phyloP scores from a whole-genome alignment of 257 asterid species.

The Mentha longifolia region DNA sequence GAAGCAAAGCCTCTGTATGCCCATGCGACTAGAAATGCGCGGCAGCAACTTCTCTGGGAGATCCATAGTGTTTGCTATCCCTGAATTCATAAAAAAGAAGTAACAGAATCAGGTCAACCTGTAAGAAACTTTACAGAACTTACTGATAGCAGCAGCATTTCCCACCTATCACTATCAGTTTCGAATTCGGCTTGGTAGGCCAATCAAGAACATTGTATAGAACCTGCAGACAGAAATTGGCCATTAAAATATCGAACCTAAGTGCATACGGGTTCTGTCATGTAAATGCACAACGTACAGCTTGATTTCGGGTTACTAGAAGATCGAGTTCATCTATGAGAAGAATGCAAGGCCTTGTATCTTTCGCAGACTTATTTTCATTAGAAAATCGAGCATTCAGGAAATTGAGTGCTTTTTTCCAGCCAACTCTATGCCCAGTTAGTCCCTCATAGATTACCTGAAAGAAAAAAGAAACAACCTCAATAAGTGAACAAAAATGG shows the following conservation, averaged over 20 bases:
- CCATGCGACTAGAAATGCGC: conserved; percentile 98
- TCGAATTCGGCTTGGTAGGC: conserved; percentile 93
- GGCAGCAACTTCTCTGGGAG: conserved; percentile 99
- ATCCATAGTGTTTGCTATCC: conserved; percentile 99
- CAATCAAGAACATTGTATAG: conserved; percentile 96
- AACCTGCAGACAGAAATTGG: conserved; percentile 56
- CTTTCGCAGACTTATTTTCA: conserved; percentile 56
- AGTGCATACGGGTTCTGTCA: conserved; percentile 12
- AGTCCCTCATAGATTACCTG: conserved; percentile 94
- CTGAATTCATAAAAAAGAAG: conserved; percentile 45
- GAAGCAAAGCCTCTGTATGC: conserved; percentile 98
- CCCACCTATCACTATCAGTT: conserved; percentile 84
- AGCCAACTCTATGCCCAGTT: conserved; percentile 85
- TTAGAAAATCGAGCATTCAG: conserved; percentile 82
- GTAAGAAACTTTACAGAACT: conserved; percentile 5
- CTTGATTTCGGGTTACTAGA: conserved; percentile 89
- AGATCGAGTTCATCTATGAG: conserved; percentile 97
- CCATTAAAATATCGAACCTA: conserved; percentile 6
- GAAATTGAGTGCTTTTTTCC: conserved; percentile 91
- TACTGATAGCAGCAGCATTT: conserved; percentile 24
- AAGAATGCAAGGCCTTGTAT: conserved; percentile 80
- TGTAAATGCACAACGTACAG: conserved; percentile 52
- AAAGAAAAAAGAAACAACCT: conserved; percentile 35
- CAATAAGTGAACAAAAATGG: conserved; percentile 18
- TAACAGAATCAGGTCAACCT: conserved; percentile 23